A percentile compares a stretch with the other conserved stretches of the same genome.
phyloP scores from a whole-genome alignment of 352 stramenopile genomes.

The Phytopythium sindhum region DNA sequence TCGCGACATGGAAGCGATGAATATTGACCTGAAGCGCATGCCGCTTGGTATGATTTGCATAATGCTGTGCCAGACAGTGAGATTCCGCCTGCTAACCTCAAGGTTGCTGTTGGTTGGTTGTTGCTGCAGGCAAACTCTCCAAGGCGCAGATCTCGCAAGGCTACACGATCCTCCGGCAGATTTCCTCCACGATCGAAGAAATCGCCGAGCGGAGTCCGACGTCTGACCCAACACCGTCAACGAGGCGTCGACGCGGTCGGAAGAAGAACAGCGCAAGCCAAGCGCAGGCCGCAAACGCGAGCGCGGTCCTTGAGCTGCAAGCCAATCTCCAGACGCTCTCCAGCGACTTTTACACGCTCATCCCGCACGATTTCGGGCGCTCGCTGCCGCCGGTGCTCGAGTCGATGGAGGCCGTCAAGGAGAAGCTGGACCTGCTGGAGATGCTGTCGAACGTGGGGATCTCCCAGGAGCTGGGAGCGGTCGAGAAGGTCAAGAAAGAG shows the following conservation, averaged over 20 bases:
- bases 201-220: conserved; percentile 29
- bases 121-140: conserved; percentile 32
- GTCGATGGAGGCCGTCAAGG: conserved; percentile 45
- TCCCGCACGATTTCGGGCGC: conserved; percentile 66
- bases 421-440: conserved; percentile 63
- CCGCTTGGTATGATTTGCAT: conserved; percentile 22
- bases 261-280: conserved; percentile 11
- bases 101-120: background rate
- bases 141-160: conserved; percentile 61
- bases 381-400: conserved; percentile 44
- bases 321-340: conserved; percentile 44
- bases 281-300: conserved; percentile 11
- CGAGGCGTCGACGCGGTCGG: conserved; percentile 24
- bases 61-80: background rate
- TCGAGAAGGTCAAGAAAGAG: conserved; percentile 18
- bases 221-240: conserved; percentile 14
- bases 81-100: background rate
- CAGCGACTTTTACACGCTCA: conserved; percentile 71
- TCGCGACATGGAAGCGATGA: conserved; percentile 40
- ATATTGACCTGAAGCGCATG: conserved; percentile 51
- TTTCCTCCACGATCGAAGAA: conserved; percentile 39
- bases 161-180: conserved; percentile 46
- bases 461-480: conserved; percentile 44
- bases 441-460: conserved; percentile 59
- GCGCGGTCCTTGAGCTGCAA: conserved; percentile 18